Evolutionary conservation across 2,329 filamentous ascomycete species (phyloP), one percentile per base, ranked within the genome.

Genomic region (Ophiostoma tasmaniense): DNA sequence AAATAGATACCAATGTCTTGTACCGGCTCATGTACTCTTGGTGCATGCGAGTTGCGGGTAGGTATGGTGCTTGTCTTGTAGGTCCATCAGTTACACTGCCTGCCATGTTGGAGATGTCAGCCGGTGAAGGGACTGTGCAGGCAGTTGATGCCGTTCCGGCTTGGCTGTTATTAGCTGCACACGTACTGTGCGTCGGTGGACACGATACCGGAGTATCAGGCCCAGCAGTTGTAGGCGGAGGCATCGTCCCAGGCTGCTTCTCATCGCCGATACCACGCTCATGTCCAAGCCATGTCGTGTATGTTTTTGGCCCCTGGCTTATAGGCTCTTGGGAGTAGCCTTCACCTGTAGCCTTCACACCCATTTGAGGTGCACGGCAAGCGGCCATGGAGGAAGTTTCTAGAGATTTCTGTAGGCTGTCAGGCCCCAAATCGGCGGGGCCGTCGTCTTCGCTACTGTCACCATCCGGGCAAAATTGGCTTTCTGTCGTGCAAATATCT

Each of bases 211-310:
- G 61, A 5, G 61, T 42, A 17, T 17, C 13, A 11, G 61, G 61
- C 2, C 61, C 33, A 8, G 17, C 8, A 28, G 30, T 37, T 20
- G 20, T 64, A 3, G 28, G 30, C 2, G 25, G 25, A n/a, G 30
- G 30, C 22, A 50, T 14, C 8, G 13, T 22, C 10, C 39, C 64
- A 14, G 37, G 37, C 13, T 28, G 64, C 39, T 61, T 13, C 13
- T 61, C 55, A 3, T 30, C 55, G 55, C 55, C 55, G 25, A 61
- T 61, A 13, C 67, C 64, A 30, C 61, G 33, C 50, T 71, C 59
- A 22, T 71, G 69, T 22, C 69, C 69, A 55, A 69, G 67, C 69
- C 67, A 71, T 39, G 17, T 30, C 11, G 55, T 61, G 13, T 61
- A 61, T 20, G 55, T 30, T 25, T 25, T 33, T 30, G 52, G 52